Evolutionary conservation across 2,329 filamentous ascomycete species (phyloP).

Genomic region (Sporothrix schenckii): DNA sequence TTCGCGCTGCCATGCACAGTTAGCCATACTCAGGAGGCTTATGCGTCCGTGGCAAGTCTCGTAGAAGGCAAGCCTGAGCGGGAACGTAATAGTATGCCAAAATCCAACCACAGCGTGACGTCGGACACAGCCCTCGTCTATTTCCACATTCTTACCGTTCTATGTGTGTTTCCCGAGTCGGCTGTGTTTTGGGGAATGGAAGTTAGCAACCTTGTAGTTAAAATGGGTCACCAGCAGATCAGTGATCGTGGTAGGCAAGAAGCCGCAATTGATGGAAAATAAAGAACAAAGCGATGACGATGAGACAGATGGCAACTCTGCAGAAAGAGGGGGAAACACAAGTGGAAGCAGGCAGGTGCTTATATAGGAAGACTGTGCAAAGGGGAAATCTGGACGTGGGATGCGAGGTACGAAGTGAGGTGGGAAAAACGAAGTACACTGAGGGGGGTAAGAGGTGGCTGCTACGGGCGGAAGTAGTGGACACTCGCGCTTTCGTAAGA

Average conservation of each 20-base stretch:
- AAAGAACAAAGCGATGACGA: background rate
- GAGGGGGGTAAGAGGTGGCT: constrained; percentile 19
- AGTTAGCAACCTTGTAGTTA: constrained; percentile 24
- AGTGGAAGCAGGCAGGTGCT: background rate
- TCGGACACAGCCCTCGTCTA: background rate
- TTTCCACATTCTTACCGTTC: constrained; percentile 54
- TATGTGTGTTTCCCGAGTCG: constrained; percentile 64
- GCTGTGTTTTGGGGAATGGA: constrained; percentile 46
- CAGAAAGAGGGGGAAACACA: background rate
- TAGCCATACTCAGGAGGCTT: background rate
- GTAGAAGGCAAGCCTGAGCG: background rate
- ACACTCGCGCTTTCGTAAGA: background rate
- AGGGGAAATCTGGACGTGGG: background rate
- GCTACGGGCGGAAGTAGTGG: background rate
- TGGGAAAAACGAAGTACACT: constrained; percentile 11
- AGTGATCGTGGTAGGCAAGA: constrained; percentile 33
- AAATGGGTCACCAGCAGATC: background rate
- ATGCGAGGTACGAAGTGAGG: constrained; percentile 23
- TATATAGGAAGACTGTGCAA: background rate
- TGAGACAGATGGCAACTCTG: background rate
- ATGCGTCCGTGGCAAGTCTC: background rate
- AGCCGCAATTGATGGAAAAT: constrained; percentile 29
- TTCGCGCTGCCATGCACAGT: constrained; percentile 68
- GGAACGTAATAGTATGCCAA: background rate
- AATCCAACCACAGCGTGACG: background rate